Percentiles rank a stretch among this genome's conserved stretches.
phyloP scores from a whole-genome alignment of 2,329 filamentous ascomycete genomes.

The Exophiala spinifera region DNA sequence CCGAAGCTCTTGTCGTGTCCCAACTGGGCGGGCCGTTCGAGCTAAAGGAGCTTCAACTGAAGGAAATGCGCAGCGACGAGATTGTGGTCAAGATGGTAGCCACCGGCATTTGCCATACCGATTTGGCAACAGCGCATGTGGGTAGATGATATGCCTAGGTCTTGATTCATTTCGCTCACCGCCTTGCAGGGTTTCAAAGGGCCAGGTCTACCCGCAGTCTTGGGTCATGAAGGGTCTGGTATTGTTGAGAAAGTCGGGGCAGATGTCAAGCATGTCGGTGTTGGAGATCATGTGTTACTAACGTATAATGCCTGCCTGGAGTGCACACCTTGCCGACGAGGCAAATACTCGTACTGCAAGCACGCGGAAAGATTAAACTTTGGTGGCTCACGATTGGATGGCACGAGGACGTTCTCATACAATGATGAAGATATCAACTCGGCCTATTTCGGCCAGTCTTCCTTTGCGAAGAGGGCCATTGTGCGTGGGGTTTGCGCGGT shows the following conservation, averaged over 20 bases:
- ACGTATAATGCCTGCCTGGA: slow-evolving; percentile 47
- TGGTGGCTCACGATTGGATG: slow-evolving; percentile 6
- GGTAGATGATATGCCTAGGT: neutral
- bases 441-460: slow-evolving; percentile 31
- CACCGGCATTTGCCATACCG: neutral
- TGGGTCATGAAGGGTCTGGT: slow-evolving; percentile 53
- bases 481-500: slow-evolving; percentile 23
- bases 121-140: neutral
- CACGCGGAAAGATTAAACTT: slow-evolving; percentile 5
- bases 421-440: slow-evolving; percentile 5
- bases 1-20: neutral
- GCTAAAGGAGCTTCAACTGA: neutral
- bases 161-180: no score
- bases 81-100: neutral
- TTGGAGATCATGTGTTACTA: slow-evolving; percentile 47
- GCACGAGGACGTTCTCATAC: neutral
- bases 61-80: neutral
- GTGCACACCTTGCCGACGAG: slow-evolving; percentile 34
- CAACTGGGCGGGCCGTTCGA: neutral
- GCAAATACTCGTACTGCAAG: neutral
- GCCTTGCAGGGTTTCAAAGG: neutral
- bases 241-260: slow-evolving; percentile 47
- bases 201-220: slow-evolving; percentile 37
- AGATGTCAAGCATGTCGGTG: slow-evolving; percentile 36
- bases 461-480: slow-evolving; percentile 26